Conservation (phyloP, 1,284 basidiomycete species). For the Trichosporon faecale region DNA sequence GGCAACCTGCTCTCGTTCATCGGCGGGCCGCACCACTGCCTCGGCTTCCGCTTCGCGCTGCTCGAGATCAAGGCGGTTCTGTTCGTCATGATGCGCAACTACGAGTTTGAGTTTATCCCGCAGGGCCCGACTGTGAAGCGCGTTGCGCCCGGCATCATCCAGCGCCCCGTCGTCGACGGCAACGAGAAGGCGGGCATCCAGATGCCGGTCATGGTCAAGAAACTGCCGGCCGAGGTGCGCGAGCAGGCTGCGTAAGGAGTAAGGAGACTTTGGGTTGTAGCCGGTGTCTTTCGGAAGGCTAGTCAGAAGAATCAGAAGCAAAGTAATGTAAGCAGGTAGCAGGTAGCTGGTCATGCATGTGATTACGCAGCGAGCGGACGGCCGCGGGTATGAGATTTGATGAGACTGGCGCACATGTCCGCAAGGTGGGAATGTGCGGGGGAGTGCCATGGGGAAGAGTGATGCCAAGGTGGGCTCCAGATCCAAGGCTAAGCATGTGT, state of each 20-base stretch:
- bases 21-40: constrained; percentile 64
- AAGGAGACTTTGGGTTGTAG: background rate
- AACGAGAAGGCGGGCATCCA: constrained; percentile 21
- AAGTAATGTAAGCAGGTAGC: background rate
- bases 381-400: background rate
- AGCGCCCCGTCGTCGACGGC: constrained; percentile 18
- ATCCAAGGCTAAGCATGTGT: background rate
- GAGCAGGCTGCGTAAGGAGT: background rate
- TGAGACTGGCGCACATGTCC: background rate
- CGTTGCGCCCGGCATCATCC: constrained; percentile 11
- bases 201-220: constrained; percentile 16
- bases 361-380: background rate
- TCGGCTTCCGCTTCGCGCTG: constrained; percentile 68
- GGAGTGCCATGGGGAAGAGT: background rate
- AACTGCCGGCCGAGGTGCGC: background rate
- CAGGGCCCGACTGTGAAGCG: constrained; percentile 9
- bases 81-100: constrained; percentile 51
- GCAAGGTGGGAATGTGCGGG: background rate
- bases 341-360: background rate
- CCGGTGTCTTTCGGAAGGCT: background rate
- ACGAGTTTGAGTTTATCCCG: constrained; percentile 22
- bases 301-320: background rate
- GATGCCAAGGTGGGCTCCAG: background rate
- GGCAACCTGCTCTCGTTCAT: constrained; percentile 66
- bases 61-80: constrained; percentile 64